Conservation (phyloP, 73 alveolate genomes). For the Tetrahymena borealis region DNA sequence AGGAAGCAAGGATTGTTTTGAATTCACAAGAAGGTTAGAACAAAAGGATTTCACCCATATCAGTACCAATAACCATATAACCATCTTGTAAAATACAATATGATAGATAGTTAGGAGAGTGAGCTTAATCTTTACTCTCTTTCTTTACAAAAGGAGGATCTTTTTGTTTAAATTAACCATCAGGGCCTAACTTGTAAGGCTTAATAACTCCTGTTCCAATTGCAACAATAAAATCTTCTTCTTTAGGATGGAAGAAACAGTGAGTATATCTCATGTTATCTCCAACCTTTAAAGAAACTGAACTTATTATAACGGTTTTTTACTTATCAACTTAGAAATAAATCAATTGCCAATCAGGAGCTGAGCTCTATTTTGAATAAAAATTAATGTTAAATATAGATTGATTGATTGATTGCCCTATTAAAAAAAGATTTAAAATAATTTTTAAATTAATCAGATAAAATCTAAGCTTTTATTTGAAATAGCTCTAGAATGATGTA, state of each 20-base stretch:
- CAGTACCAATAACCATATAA: constrained; percentile 81
- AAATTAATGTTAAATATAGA: background rate
- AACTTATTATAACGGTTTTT: constrained; percentile 9
- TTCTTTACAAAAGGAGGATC: constrained; percentile 38
- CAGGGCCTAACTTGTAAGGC: constrained; percentile 27
- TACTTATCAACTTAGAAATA: constrained; percentile 35
- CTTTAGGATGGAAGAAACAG: constrained; percentile 42
- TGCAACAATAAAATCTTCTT: constrained; percentile 30
- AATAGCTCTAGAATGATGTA: too few species aligned
- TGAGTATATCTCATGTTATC: constrained; percentile 5
- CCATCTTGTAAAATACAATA: constrained; percentile 83
- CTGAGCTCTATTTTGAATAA: constrained; percentile 9
- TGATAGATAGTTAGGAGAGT: constrained; percentile 57
- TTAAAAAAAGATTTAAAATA: too few species aligned
- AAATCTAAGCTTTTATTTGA: too few species aligned
- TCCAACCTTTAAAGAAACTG: constrained; percentile 10
- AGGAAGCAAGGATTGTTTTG: constrained; percentile 40
- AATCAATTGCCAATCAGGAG: constrained; percentile 28
- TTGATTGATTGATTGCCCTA: background rate
- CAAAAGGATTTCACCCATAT: constrained; percentile 73
- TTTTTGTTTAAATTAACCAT: constrained; percentile 24
- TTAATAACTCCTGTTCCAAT: constrained; percentile 40
- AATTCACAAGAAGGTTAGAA: constrained; percentile 76
- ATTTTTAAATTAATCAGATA: too few species aligned
- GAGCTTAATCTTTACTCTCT: constrained; percentile 29